Percentiles rank a stretch among this genome's conserved stretches.
These are phyloP conservation scores for Thuja plicata DNA, from an alignment of 83 land plant genomes.

Conservation along the genomic window DNA sequence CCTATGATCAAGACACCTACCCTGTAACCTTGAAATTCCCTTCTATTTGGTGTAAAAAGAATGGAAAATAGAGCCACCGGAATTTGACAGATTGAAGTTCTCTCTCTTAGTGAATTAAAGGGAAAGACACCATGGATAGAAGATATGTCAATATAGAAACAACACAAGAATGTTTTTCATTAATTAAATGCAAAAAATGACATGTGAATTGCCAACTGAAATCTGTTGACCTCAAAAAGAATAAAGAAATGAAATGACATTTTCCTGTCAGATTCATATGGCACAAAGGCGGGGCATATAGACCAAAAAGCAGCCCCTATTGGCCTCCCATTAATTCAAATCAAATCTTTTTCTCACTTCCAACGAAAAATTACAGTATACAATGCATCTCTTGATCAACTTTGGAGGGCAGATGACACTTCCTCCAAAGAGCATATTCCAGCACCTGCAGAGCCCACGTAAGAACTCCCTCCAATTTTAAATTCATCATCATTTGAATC, in stretches of 20 bases:
- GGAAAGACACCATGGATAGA: not conserved
- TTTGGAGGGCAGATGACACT: not conserved
- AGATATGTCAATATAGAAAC: not conserved
- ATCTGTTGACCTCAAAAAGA: constrained; percentile 7
- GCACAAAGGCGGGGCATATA: not conserved
- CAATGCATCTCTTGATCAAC: not conserved
- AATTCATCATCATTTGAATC: constrained; percentile 42
- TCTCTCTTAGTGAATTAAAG: not conserved
- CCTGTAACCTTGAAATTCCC: not conserved
- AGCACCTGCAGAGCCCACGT: not conserved
- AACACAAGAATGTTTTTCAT: not conserved
- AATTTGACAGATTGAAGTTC: not conserved
- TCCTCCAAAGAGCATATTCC: not conserved
- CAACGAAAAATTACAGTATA: not conserved
- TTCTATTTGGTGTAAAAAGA: not conserved
- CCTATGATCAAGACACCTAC: too few relatives aligned
- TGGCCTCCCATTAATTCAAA: not conserved
- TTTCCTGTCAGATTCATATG: not conserved
- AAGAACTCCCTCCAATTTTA: not conserved
- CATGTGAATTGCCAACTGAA: constrained; percentile 6
- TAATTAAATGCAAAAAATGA: not conserved
- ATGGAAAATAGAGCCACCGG: not conserved
- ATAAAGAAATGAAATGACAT: not conserved
- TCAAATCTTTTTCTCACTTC: not conserved
- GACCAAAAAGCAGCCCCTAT: not conserved